A percentile compares a stretch with the other conserved stretches of the same genome.
Evolutionary conservation across 2,329 filamentous ascomycete genomes (phyloP).

Genomic region (Ilyonectria mors-panacis): DNA sequence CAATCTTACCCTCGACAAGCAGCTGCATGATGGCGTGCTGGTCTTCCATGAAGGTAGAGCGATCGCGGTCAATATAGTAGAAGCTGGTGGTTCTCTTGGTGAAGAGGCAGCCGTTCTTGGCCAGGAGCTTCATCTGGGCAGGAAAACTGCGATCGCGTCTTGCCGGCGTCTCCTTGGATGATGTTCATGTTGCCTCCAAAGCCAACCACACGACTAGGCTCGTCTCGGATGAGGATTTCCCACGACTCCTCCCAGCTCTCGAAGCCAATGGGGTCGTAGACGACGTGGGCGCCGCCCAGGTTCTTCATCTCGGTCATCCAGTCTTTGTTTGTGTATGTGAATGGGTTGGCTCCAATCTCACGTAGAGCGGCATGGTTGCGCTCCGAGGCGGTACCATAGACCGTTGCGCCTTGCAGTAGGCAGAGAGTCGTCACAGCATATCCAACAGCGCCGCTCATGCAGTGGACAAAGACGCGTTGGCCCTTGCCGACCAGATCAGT

Average conservation of each 20-base stretch:
- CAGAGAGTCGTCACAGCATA: conserved; percentile 59
- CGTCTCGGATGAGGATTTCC: conserved; percentile 54
- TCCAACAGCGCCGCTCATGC: conserved; percentile 65
- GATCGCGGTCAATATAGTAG: conserved; percentile 55
- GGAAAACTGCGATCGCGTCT: conserved; percentile 51
- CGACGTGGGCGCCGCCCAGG: conserved; percentile 62
- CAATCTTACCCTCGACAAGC: conserved; percentile 50
- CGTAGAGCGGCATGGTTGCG: conserved; percentile 61
- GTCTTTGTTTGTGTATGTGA: conserved; percentile 63
- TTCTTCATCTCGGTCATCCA: conserved; percentile 63
- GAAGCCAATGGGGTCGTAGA: conserved; percentile 65
- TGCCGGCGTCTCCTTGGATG: conserved; percentile 47
- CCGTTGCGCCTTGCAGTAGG: conserved; percentile 59
- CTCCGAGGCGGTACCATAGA: conserved; percentile 65
- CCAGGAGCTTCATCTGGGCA: conserved; percentile 54
- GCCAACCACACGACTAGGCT: conserved; percentile 57
- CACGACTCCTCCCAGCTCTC: conserved; percentile 67
- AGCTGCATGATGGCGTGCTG: conserved; percentile 51
- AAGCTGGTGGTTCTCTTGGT: conserved; percentile 53
- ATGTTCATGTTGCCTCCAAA: conserved; percentile 56
- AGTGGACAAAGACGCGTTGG: conserved; percentile 65
- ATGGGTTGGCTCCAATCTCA: conserved; percentile 57
- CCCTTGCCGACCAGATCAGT: conserved; percentile 58
- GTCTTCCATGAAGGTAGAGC: conserved; percentile 51
- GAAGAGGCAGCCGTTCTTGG: conserved; percentile 45